Evolutionary conservation across 129 eudicot species (phyloP).

Genomic region (Rutidosis leptorrhynchoides): DNA sequence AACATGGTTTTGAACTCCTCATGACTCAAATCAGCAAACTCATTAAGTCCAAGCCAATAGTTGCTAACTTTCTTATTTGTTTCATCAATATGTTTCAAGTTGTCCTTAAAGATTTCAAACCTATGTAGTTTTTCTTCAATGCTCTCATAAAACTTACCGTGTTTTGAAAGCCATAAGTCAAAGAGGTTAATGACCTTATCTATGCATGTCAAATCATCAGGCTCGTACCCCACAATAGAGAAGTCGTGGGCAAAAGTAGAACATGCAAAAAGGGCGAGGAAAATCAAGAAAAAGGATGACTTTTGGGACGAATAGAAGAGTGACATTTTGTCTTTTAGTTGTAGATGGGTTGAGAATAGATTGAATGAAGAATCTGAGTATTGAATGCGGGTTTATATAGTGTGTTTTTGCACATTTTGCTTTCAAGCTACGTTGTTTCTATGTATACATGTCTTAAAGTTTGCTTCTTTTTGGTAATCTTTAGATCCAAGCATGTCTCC

Average conservation of each 20-base stretch:
- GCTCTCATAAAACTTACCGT: conserved; percentile 31
- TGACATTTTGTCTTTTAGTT: conserved; percentile 19
- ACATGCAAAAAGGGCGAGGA: conserved; percentile 16
- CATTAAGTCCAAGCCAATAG: conserved; percentile 35
- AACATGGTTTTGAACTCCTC: conserved; percentile 34
- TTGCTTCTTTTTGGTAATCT: conserved; percentile 30
- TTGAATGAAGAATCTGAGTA: conserved; percentile 27
- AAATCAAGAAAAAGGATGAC: conserved; percentile 7
- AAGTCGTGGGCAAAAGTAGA: conserved; percentile 25
- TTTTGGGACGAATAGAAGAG: conserved; percentile 6
- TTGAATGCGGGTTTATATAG: conserved; percentile 24
- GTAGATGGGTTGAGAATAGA: conserved; percentile 12
- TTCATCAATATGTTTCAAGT: conserved; percentile 40
- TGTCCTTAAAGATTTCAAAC: conserved; percentile 39
- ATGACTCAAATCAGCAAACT: conserved; percentile 37
- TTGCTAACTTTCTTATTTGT: conserved; percentile 34
- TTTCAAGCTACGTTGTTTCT: conserved; percentile 23
- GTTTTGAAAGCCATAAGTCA: conserved; percentile 35
- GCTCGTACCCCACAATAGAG: conserved; percentile 33
- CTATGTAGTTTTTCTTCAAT: conserved; percentile 40
- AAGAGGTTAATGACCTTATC: conserved; percentile 36
- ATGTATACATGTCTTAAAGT: conserved; percentile 25
- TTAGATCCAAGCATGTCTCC: conserved; percentile 31
- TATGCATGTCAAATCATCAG: conserved; percentile 34
- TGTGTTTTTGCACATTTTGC: conserved; percentile 16